Percentiles rank a stretch among this genome's conserved stretches.
Conservation (phyloP, 257 asterid genomes). For the Galeopsis tetrahit region DNA sequence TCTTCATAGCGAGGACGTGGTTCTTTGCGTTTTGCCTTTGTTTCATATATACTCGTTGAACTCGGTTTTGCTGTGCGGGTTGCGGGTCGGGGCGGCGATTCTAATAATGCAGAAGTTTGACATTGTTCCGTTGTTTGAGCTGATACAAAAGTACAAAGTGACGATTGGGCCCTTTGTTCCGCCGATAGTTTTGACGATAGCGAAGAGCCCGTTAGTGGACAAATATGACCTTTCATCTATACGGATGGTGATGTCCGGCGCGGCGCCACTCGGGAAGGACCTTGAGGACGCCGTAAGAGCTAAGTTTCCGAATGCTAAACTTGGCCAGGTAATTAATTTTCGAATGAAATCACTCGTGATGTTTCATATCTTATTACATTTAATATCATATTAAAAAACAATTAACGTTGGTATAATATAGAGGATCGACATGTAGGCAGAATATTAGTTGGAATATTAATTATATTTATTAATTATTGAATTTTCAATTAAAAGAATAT, state of each 20-base stretch:
- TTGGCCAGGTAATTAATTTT: slow-evolving; percentile 63
- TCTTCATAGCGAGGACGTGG: slow-evolving; percentile 72
- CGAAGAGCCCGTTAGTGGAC: slow-evolving; percentile 70
- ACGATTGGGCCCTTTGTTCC: slow-evolving; percentile 89
- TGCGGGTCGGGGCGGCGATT: slow-evolving; percentile 89
- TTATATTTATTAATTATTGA: neutral
- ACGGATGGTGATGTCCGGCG: slow-evolving; percentile 86
- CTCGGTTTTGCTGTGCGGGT: slow-evolving; percentile 77
- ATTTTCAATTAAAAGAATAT: neutral
- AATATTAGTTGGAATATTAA: no score
- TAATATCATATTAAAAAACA: no score
- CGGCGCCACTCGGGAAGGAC: slow-evolving; percentile 94
- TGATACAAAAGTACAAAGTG: slow-evolving; percentile 75
- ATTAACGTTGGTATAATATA: no score
- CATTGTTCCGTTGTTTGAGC: slow-evolving; percentile 60
- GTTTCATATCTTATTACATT: no score
- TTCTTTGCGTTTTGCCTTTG: slow-evolving; percentile 81
- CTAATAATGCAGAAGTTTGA: slow-evolving; percentile 83
- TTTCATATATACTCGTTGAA: slow-evolving; percentile 81
- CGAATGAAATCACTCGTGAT: no score
- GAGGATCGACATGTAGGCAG: no score
- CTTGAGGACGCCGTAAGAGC: slow-evolving; percentile 76
- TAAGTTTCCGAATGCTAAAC: slow-evolving; percentile 74
- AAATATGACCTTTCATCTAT: slow-evolving; percentile 78
- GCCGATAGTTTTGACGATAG: slow-evolving; percentile 77